Conservation (phyloP, 2,329 filamentous ascomycete species). For the Parascedosporium putredinis region DNA sequence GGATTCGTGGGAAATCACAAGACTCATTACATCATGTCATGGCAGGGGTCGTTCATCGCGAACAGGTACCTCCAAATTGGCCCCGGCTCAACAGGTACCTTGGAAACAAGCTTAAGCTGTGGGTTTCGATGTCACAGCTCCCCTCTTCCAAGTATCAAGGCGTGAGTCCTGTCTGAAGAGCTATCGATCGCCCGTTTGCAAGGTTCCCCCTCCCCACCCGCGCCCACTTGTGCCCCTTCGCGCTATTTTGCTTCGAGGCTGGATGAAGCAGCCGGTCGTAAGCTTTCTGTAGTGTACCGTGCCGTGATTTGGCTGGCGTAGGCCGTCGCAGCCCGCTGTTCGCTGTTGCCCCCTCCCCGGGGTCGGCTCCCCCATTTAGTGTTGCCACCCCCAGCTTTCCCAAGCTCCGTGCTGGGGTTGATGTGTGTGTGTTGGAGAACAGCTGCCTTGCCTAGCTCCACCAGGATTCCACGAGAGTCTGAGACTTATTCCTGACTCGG, state of each 20-base stretch:
- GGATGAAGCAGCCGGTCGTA: no score
- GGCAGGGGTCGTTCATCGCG: background rate
- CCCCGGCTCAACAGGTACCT: background rate
- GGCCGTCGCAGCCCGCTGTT: background rate
- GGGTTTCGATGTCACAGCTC: background rate
- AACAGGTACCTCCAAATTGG: background rate
- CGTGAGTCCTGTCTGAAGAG: no score
- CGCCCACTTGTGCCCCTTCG: no score
- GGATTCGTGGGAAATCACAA: conserved; percentile 1
- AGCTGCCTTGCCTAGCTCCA: background rate
- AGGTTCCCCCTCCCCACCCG: no score
- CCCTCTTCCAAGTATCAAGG: no score
- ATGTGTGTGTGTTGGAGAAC: background rate
- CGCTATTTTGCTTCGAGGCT: no score
- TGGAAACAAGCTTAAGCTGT: background rate
- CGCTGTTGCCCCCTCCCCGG: background rate
- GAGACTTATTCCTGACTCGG: conserved; percentile 4
- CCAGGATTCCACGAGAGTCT: background rate
- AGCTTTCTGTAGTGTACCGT: no score
- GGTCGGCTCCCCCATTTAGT: background rate
- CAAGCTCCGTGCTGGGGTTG: background rate
- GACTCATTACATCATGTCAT: conserved; percentile 1
- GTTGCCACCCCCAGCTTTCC: background rate
- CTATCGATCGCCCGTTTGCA: background rate
- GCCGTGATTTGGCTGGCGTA: no score